These are phyloP conservation scores for Ampelomyces quisqualis DNA, from an alignment of 2,329 filamentous ascomycete genomes.

Conservation along the genomic window DNA sequence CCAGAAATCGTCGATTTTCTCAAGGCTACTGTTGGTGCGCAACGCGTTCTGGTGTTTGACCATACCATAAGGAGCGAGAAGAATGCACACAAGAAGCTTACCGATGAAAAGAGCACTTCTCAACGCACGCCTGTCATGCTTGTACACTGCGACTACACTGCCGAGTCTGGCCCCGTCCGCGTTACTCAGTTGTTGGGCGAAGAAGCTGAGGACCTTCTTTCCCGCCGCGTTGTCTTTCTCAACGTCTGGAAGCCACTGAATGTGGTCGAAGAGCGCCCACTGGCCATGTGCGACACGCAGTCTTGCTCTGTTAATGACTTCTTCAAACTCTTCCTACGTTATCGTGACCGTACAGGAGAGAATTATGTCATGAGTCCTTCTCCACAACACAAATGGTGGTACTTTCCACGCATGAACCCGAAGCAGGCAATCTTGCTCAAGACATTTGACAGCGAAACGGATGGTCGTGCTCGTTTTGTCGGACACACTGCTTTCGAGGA, in stretches of 20 bases:
- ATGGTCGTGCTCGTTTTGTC: conserved; percentile 40
- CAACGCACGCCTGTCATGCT: conserved; percentile 52
- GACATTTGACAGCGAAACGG: conserved; percentile 42
- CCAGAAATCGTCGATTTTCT: conserved; percentile 51
- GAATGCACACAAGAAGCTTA: conserved; percentile 38
- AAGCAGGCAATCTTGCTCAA: conserved; percentile 45
- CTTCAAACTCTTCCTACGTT: conserved; percentile 46
- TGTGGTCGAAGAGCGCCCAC: conserved; percentile 44
- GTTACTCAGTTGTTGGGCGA: conserved; percentile 49
- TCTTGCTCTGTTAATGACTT: conserved; percentile 42
- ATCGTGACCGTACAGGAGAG: conserved; percentile 44
- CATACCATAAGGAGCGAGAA: conserved; percentile 50
- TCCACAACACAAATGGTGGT: conserved; percentile 43
- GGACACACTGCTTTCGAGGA: conserved; percentile 46
- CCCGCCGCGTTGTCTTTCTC: conserved; percentile 52
- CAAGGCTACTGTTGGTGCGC: conserved; percentile 49
- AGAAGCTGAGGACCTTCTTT: conserved; percentile 47
- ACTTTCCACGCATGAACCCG: conserved; percentile 44
- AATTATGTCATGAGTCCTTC: conserved; percentile 46
- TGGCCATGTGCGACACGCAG: conserved; percentile 46
- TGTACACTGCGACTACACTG: conserved; percentile 56
- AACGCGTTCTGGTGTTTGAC: conserved; percentile 52
- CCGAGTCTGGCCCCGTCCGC: conserved; percentile 46
- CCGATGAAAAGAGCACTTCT: conserved; percentile 36
- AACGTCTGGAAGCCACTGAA: conserved; percentile 55